phyloP scores from a whole-genome alignment of 2,329 filamentous ascomycete genomes.

The Boeremia lycopersici region DNA sequence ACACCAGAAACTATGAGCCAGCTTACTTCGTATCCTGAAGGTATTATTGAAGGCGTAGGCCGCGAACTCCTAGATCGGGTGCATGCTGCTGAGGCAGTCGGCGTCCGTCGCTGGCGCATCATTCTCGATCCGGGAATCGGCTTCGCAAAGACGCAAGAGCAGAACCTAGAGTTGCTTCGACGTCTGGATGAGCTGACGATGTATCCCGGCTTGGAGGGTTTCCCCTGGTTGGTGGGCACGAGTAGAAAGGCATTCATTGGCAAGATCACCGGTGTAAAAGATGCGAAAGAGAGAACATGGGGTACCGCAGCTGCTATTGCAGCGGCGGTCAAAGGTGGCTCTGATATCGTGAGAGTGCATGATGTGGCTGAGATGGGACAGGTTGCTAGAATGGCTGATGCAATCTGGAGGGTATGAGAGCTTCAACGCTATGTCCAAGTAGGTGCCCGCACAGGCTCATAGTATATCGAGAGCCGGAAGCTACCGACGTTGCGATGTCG shows the following conservation, averaged over 20 bases:
- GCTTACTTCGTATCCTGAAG: conserved; percentile 67
- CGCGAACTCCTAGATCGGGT: conserved; percentile 74
- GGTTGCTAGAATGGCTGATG: conserved; percentile 87
- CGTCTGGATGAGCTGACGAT: conserved; percentile 64
- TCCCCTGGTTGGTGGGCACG: conserved; percentile 88
- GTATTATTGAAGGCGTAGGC: conserved; percentile 69
- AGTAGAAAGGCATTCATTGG: conserved; percentile 93
- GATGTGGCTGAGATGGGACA: conserved; percentile 86
- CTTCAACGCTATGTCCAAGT: background rate
- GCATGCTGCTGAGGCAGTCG: conserved; percentile 76
- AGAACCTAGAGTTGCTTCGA: conserved; percentile 82
- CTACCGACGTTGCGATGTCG: background rate
- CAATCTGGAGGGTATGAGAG: conserved; percentile 70
- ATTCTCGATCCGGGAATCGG: conserved; percentile 93
- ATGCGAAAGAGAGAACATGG: conserved; percentile 73
- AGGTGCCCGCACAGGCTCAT: background rate
- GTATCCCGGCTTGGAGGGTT: conserved; percentile 61
- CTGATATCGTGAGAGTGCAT: conserved; percentile 91
- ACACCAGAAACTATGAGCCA: conserved; percentile 80
- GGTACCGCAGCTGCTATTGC: conserved; percentile 89
- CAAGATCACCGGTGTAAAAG: conserved; percentile 74
- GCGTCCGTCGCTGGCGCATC: conserved; percentile 90
- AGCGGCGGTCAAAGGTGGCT: conserved; percentile 83
- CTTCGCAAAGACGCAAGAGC: conserved; percentile 82
- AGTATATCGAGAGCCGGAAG: background rate